Evolutionary conservation across 2,329 filamentous ascomycete genomes (phyloP).

Genomic region (Fusarium oligoseptatum): DNA sequence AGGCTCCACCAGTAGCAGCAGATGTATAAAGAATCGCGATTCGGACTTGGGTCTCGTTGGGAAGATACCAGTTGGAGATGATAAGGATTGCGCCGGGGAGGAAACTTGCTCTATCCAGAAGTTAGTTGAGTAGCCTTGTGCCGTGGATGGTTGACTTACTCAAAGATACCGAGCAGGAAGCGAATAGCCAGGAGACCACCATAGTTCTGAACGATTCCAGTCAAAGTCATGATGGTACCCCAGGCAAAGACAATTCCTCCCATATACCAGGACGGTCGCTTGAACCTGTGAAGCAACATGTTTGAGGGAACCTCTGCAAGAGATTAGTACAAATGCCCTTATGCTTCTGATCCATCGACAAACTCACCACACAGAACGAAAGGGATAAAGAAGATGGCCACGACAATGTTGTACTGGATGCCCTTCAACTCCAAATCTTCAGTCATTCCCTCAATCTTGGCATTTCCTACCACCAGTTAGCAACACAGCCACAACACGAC

Average conservation of each 20-base stretch:
- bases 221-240: slow-evolving; percentile 56
- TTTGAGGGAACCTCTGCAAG: not conserved
- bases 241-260: slow-evolving; percentile 50
- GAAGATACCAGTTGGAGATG: slow-evolving; percentile 48
- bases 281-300: slow-evolving; percentile 33
- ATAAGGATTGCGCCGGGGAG: slow-evolving; percentile 46
- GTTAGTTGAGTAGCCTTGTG: not conserved
- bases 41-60: slow-evolving; percentile 39
- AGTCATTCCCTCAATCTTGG: slow-evolving; percentile 60
- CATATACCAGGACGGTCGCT: slow-evolving; percentile 51
- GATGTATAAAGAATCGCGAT: slow-evolving; percentile 47
- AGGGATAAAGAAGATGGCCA: slow-evolving; percentile 50
- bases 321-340: not conserved
- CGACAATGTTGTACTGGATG: slow-evolving; percentile 60
- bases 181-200: slow-evolving; percentile 55
- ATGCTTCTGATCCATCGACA: not conserved
- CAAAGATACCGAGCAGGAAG: slow-evolving; percentile 56
- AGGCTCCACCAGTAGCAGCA: slow-evolving; percentile 50
- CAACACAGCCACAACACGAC: no score
- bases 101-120: slow-evolving; percentile 47
- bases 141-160: slow-evolving; percentile 42
- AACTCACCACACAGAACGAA: slow-evolving; percentile 62
- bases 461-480: slow-evolving; percentile 51
- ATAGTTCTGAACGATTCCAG: slow-evolving; percentile 55
- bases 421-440: slow-evolving; percentile 61